These are phyloP conservation scores for Dendrocalamus sinicus DNA, from an alignment of 176 grass and related monocot genomes.

Conservation along the genomic window DNA sequence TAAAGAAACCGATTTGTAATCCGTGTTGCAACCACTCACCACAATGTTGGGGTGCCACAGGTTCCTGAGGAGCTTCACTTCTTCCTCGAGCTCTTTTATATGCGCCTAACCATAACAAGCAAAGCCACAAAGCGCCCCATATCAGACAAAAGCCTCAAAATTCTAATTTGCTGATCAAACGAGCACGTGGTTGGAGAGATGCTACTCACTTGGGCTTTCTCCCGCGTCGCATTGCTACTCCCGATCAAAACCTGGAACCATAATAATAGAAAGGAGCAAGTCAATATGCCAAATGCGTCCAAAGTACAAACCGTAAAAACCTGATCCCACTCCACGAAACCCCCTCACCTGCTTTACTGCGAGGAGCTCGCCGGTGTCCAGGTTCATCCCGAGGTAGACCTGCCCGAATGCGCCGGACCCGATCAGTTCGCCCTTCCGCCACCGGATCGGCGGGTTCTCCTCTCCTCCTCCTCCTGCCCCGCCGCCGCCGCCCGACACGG, in stretches of 20 bases:
- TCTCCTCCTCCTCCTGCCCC: slow-evolving; percentile 17
- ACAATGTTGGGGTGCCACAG: slow-evolving; percentile 94
- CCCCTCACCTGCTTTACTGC: slow-evolving; percentile 83
- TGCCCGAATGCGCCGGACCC: slow-evolving; percentile 88
- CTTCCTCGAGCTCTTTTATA: slow-evolving; percentile 94
- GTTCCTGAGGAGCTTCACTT: slow-evolving; percentile 97
- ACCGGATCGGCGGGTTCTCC: slow-evolving; percentile 70
- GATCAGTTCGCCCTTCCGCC: slow-evolving; percentile 92
- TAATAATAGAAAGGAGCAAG: slow-evolving; percentile 17
- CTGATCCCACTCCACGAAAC: background rate
- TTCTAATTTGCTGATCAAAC: slow-evolving; percentile 6
- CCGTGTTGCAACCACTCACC: slow-evolving; percentile 59
- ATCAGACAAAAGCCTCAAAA: slow-evolving; percentile 15
- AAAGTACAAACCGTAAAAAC: background rate
- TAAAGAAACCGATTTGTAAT: background rate
- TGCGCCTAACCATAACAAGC: slow-evolving; percentile 63
- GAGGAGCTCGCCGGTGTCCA: slow-evolving; percentile 94
- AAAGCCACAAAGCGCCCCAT: slow-evolving; percentile 7
- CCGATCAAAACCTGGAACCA: slow-evolving; percentile 79
- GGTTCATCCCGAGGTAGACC: slow-evolving; percentile 98
- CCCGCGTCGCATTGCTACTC: slow-evolving; percentile 77
- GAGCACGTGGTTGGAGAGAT: background rate
- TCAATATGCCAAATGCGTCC: background rate
- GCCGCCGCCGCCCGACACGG: background rate
- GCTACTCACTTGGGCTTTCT: slow-evolving; percentile 88